phyloP scores from a whole-genome alignment of 2,329 filamentous ascomycete genomes.

The Aspergillus oerlinghausenensis region DNA sequence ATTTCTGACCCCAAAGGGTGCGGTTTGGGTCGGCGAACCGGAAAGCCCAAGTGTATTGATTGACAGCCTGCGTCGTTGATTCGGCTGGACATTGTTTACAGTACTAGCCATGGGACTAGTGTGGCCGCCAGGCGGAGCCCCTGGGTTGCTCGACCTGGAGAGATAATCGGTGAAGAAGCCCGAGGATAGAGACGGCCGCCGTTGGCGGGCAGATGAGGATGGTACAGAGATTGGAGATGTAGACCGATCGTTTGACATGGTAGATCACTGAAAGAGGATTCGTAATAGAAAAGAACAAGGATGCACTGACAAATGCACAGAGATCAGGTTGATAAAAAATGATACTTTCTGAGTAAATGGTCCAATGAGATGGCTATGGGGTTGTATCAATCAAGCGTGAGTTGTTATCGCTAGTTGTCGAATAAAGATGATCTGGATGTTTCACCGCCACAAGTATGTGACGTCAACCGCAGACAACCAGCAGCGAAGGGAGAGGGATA shows the following conservation, averaged over 20 bases:
- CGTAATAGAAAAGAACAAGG: neutral
- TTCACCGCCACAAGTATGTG: neutral
- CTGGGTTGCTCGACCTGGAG: slow-evolving; percentile 24
- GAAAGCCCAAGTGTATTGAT: slow-evolving; percentile 71
- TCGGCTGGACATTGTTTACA: slow-evolving; percentile 45
- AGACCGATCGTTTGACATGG: slow-evolving; percentile 42
- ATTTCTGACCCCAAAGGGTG: slow-evolving; percentile 47
- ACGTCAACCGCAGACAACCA: neutral
- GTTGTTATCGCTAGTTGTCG: neutral
- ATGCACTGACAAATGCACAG: neutral
- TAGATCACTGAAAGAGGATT: slow-evolving; percentile 7
- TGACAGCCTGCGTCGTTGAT: slow-evolving; percentile 63
- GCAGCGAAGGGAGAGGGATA: neutral
- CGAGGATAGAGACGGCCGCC: slow-evolving; percentile 45
- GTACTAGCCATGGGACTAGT: slow-evolving; percentile 49
- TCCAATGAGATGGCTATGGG: neutral
- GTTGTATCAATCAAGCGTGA: neutral
- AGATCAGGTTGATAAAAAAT: neutral
- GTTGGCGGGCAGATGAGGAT: slow-evolving; percentile 32
- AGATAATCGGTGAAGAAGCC: slow-evolving; percentile 40
- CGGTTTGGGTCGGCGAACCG: slow-evolving; percentile 60
- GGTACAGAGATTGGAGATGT: slow-evolving; percentile 37
- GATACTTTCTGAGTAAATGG: neutral
- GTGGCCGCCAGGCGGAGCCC: slow-evolving; percentile 10
- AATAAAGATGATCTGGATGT: neutral